Percentiles rank a stretch among this genome's conserved stretches.
Evolutionary conservation across 2,329 filamentous ascomycete species (phyloP).

Genomic region (Verticillium nonalfalfae): DNA sequence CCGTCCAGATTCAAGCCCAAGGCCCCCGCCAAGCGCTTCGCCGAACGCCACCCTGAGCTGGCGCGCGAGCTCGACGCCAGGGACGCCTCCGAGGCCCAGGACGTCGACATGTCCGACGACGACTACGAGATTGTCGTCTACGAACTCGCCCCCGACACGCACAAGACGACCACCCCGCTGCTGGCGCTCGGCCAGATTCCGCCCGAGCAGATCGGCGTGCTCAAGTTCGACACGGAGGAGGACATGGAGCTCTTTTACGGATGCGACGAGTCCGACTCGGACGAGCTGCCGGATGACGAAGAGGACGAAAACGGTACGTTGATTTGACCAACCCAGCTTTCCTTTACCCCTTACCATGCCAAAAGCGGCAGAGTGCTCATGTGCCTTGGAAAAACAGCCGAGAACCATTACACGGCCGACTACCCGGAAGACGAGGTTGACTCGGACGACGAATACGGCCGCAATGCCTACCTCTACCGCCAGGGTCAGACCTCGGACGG

Average conservation of each 20-base stretch:
- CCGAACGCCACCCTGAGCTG: constrained; percentile 46
- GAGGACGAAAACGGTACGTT: constrained; percentile 58
- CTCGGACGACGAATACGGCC: constrained; percentile 51
- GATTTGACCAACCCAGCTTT: no score
- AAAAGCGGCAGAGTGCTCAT: no score
- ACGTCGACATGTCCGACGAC: constrained; percentile 39
- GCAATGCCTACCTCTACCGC: constrained; percentile 48
- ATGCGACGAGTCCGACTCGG: constrained; percentile 53
- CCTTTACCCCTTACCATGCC: no score
- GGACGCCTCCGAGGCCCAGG: constrained; percentile 23
- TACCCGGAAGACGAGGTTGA: constrained; percentile 76
- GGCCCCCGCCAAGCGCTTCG: constrained; percentile 45
- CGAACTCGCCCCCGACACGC: constrained; percentile 43
- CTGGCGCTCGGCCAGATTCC: constrained; percentile 39
- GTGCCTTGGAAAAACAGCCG: constrained; percentile 33
- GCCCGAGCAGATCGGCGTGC: constrained; percentile 45
- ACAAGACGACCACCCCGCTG: constrained; percentile 26
- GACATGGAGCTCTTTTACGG: constrained; percentile 56
- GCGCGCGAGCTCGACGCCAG: constrained; percentile 10
- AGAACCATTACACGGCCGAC: constrained; percentile 73
- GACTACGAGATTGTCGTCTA: constrained; percentile 63
- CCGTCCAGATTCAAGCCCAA: constrained; percentile 48
- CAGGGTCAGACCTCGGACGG: constrained; percentile 47
- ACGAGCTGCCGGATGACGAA: constrained; percentile 52
- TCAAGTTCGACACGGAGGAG: constrained; percentile 52